These are phyloP conservation scores for Pseudogymnoascus pannorum DNA, from an alignment of 2,329 filamentous ascomycete genomes.

Conservation along the genomic window DNA sequence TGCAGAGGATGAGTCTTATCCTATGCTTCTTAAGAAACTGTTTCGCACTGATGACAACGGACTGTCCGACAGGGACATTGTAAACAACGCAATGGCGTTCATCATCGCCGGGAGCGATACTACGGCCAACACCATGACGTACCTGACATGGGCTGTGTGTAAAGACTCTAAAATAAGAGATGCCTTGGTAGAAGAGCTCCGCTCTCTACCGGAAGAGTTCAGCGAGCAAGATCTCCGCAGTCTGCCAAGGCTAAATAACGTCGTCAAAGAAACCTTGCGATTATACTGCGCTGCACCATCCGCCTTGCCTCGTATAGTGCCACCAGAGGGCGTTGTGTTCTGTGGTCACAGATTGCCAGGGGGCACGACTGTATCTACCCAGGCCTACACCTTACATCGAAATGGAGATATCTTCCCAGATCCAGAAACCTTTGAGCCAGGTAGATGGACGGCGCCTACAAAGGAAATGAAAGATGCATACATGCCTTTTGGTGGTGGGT, in stretches of 20 bases:
- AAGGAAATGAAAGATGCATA: conserved; percentile 41
- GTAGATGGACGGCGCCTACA: conserved; percentile 32
- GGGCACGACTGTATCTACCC: conserved; percentile 29
- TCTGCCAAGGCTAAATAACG: conserved; percentile 27
- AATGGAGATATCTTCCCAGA: conserved; percentile 30
- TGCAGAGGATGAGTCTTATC: background rate
- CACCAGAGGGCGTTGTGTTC: conserved; percentile 25
- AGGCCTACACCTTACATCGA: conserved; percentile 34
- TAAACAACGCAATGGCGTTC: background rate
- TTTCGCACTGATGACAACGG: background rate
- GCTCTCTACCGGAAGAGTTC: conserved; percentile 15
- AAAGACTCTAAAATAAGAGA: conserved; percentile 13
- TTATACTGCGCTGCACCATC: conserved; percentile 30
- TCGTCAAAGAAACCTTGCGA: conserved; percentile 31
- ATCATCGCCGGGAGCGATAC: background rate
- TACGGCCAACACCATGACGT: background rate
- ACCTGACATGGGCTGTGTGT: background rate
- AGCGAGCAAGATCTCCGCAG: conserved; percentile 23
- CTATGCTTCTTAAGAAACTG: background rate
- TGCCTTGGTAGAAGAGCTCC: conserved; percentile 20
- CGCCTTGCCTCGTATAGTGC: conserved; percentile 25
- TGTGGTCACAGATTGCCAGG: conserved; percentile 29
- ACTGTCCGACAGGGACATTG: background rate
- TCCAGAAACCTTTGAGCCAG: conserved; percentile 32
- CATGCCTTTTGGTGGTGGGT: conserved; percentile 46